phyloP scores from a whole-genome alignment of 352 stramenopile genomes.

The Globisporangium orthogonon region DNA sequence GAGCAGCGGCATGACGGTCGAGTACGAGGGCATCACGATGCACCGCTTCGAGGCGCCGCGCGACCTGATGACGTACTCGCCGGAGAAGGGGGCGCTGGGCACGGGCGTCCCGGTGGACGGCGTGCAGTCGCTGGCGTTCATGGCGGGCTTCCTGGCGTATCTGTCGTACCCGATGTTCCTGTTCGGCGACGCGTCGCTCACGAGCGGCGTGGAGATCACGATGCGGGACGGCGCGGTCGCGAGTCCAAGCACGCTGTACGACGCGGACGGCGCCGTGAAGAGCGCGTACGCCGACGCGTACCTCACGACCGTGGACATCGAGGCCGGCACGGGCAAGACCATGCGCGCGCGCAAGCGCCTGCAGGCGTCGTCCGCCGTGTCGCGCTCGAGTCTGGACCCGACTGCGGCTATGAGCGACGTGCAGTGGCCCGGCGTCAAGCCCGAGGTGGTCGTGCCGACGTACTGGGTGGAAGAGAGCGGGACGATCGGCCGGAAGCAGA shows the following conservation, averaged over 20 bases:
- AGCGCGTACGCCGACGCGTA: slow-evolving; percentile 35
- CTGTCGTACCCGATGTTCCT: slow-evolving; percentile 67
- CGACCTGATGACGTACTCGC: slow-evolving; percentile 24
- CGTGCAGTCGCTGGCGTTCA: slow-evolving; percentile 59
- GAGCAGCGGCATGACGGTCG: background rate
- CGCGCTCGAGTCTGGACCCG: slow-evolving; percentile 27
- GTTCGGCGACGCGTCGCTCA: slow-evolving; percentile 43
- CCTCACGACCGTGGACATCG: slow-evolving; percentile 59
- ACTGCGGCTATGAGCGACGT: slow-evolving; percentile 54
- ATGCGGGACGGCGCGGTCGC: slow-evolving; percentile 38
- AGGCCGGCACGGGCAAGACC: slow-evolving; percentile 58
- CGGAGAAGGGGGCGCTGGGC: slow-evolving; percentile 27
- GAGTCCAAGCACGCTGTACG: slow-evolving; percentile 38
- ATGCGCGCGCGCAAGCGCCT: slow-evolving; percentile 62
- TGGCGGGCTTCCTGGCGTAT: slow-evolving; percentile 60
- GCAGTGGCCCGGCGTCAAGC: slow-evolving; percentile 38
- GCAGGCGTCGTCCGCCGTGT: slow-evolving; percentile 47
- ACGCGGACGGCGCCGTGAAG: slow-evolving; percentile 28
- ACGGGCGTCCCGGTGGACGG: slow-evolving; percentile 54
- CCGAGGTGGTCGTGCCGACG: slow-evolving; percentile 50
- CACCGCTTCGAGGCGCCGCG: slow-evolving; percentile 20
- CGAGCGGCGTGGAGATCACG: slow-evolving; percentile 46
- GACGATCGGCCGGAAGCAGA: slow-evolving; percentile 26
- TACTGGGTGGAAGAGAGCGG: slow-evolving; percentile 57
- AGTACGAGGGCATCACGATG: slow-evolving; percentile 9